Evolutionary conservation across 495 filamentous ascomycete genomes (phyloP), one percentile per base, ranked within the genome.

Genomic region (Chlorociboria aeruginascens): DNA sequence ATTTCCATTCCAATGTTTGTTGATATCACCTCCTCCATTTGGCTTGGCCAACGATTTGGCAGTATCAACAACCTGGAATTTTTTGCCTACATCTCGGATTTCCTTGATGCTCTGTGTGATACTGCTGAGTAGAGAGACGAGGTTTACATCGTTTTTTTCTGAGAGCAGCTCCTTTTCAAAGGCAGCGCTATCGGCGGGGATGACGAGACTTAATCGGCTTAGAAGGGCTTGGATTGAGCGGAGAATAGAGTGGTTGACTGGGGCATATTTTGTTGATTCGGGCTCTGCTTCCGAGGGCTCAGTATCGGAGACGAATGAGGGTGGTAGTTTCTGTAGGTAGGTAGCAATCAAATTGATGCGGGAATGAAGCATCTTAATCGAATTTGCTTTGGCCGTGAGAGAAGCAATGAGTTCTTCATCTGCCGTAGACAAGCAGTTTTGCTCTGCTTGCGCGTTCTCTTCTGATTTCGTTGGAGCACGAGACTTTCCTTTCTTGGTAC

Each of bases 381-480:
- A 89, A 63, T 97, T 98, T 34, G 79, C 71, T 54, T 94, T 95
- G 41, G 88, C 85, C 11, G 81, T 87, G 29, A 98, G 78, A 25
- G 69, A 66, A 7, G 72, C 64, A 58, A 78, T 70, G 61, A 70
- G 64, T 60, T 94, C 88, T 65, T 90, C 83, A 48, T 94, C 89
- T 47, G 86, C 82, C 0, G 76, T 66, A 0, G 79, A 78, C n/a
- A 95, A 72, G 9, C 77, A 60, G 3, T 67, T 59, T 30, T 70
- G 63, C n/a, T 70, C 67, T 12, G 63, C 61, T 53, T 42, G 32
- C 55, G 52, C 40, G 66, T 62, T 25, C 52, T 61, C 60, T 43
- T 69, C 67, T 20, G 50, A 57, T 41, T 66, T 67, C 40, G 61
- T 67, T 47, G 29, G 20, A 17, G 49, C 45, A 32, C 51, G 48